Conservation (phyloP, 345 rosid species). For the Psidium friedrichsthalianum region DNA sequence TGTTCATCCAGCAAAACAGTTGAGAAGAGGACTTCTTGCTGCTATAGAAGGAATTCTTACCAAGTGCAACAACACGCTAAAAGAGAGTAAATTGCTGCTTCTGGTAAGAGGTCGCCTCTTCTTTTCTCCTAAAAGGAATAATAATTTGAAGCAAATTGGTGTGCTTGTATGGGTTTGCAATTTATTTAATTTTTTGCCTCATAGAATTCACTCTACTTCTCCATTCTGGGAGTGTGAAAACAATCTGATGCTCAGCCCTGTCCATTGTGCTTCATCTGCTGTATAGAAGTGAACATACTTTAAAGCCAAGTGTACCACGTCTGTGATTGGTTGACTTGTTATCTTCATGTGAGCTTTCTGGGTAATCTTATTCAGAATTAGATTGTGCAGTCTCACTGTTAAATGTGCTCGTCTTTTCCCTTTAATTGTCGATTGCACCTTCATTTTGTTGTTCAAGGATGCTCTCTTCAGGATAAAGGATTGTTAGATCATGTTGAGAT, state of each 20-base stretch:
- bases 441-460: neutral
- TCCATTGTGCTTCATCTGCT: neutral
- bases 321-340: neutral
- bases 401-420: neutral
- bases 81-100: slow-evolving; percentile 61
- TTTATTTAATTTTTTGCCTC: neutral
- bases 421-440: neutral
- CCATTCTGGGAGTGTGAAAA: neutral
- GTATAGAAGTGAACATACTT: neutral
- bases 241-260: neutral
- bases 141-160: neutral
- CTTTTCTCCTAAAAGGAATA: neutral
- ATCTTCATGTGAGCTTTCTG: neutral
- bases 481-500: neutral
- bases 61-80: slow-evolving; percentile 50
- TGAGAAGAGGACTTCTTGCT: slow-evolving; percentile 59
- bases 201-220: neutral
- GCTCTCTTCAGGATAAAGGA: neutral
- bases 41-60: slow-evolving; percentile 59
- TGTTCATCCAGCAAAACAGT: slow-evolving; percentile 58
- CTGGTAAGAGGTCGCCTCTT: slow-evolving; percentile 39
- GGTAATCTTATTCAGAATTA: neutral
- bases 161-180: neutral
- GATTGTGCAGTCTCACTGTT: neutral
- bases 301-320: neutral